Percentiles rank a stretch among this genome's conserved stretches.
phyloP scores from a whole-genome alignment of 2,329 filamentous ascomycete species.

The Diaporthe nobilis region DNA sequence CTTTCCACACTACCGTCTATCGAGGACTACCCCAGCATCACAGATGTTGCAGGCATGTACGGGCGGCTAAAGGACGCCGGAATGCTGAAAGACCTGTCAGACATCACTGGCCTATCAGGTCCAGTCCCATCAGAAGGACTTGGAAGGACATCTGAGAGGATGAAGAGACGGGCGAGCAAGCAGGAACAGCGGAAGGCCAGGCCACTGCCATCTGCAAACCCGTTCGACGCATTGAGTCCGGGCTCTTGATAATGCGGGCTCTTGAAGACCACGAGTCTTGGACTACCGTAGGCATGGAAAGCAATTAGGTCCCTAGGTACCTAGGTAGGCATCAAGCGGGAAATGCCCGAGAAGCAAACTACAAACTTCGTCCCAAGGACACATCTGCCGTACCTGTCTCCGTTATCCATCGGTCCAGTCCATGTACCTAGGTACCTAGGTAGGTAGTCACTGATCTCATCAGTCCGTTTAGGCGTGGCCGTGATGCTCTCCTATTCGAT shows the following conservation, averaged over 20 bases:
- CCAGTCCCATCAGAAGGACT: not conserved
- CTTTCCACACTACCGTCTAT: conserved; percentile 38
- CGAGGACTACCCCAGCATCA: conserved; percentile 22
- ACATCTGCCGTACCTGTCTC: not conserved
- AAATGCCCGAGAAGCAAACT: not conserved
- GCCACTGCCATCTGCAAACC: conserved; percentile 8
- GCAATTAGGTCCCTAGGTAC: not conserved
- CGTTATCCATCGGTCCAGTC: not conserved
- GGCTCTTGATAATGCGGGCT: conserved; percentile 10
- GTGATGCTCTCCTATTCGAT: conserved; percentile 1
- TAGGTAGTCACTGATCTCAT: not conserved
- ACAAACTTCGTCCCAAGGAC: not conserved
- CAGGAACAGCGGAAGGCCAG: not conserved
- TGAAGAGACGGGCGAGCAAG: not conserved
- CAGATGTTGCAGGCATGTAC: conserved; percentile 23
- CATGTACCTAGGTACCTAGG: too few species aligned
- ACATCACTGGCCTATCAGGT: not conserved
- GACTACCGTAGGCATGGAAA: not conserved
- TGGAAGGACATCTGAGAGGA: not conserved
- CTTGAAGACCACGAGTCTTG: not conserved
- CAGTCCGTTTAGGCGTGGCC: too few species aligned
- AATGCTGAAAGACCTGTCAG: conserved; percentile 1
- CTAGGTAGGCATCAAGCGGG: too few species aligned
- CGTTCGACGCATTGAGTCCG: conserved; percentile 33
- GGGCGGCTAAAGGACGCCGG: conserved; percentile 8